phyloP scores from a whole-genome alignment of 352 stramenopile species.

The Thalassiosira delicatula region DNA sequence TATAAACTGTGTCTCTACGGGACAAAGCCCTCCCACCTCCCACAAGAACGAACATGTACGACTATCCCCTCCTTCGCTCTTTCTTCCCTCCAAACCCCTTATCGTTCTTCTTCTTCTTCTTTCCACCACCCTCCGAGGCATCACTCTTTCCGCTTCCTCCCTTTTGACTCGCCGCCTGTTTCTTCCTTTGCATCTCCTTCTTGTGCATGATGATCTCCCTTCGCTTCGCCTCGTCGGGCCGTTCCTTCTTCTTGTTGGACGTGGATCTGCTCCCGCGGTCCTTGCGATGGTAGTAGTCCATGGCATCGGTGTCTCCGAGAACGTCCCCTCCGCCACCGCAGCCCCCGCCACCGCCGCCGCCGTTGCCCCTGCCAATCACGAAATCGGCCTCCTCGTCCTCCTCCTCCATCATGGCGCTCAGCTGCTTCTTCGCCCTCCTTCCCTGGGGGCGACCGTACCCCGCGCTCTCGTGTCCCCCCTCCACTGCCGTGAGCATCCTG shows the following conservation, averaged over 20 bases:
- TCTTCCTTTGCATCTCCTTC: conserved; percentile 72
- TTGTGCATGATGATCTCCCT: conserved; percentile 81
- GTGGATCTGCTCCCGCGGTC: conserved; percentile 58
- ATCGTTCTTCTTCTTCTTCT: conserved; percentile 59
- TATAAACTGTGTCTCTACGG: too few relatives aligned
- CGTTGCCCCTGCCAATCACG: conserved; percentile 47
- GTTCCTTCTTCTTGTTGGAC: conserved; percentile 72
- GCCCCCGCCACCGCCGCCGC: conserved; percentile 6
- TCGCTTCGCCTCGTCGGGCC: conserved; percentile 80
- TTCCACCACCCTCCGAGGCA: background rate
- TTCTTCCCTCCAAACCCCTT: conserved; percentile 55
- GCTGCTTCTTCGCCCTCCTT: conserved; percentile 48
- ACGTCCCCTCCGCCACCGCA: conserved; percentile 32
- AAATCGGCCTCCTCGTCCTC: conserved; percentile 60
- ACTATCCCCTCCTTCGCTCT: conserved; percentile 36
- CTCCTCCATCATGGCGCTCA: conserved; percentile 62
- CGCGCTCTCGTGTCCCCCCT: conserved; percentile 55
- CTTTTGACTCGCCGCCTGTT: conserved; percentile 39
- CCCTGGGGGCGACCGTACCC: too few relatives aligned
- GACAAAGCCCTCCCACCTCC: too few relatives aligned
- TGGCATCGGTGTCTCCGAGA: conserved; percentile 74
- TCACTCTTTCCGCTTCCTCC: background rate
- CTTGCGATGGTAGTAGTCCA: conserved; percentile 81
- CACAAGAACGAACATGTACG: too few relatives aligned
- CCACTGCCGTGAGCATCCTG: conserved; percentile 49